Evolutionary conservation across 768 basidiomycete genomes (phyloP).

Genomic region (Panus rudis): DNA sequence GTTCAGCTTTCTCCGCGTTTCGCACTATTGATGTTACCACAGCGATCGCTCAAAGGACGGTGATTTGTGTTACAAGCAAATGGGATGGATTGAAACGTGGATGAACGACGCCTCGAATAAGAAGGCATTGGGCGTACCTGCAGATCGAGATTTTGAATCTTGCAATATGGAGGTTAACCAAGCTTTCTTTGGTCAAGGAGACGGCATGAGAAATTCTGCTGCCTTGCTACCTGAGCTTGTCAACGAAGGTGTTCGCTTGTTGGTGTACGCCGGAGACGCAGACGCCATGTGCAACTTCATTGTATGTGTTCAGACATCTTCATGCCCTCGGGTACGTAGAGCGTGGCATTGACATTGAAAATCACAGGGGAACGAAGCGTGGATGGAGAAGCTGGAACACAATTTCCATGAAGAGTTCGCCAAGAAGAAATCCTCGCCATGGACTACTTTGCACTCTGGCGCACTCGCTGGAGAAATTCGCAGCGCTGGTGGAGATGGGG

Average conservation of each 20-base stretch:
- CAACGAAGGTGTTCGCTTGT: slow-evolving; percentile 71
- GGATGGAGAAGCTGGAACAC: slow-evolving; percentile 60
- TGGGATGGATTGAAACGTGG: slow-evolving; percentile 85
- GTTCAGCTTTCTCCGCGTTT: background rate
- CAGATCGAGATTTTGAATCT: slow-evolving; percentile 50
- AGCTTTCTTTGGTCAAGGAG: slow-evolving; percentile 76
- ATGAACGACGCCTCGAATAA: slow-evolving; percentile 77
- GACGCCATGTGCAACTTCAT: slow-evolving; percentile 90
- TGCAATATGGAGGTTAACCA: slow-evolving; percentile 80
- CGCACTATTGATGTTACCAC: background rate
- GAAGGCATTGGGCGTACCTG: slow-evolving; percentile 68
- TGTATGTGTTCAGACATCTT: slow-evolving; percentile 27
- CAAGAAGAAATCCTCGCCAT: slow-evolving; percentile 41
- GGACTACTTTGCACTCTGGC: slow-evolving; percentile 46
- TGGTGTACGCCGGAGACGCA: slow-evolving; percentile 89
- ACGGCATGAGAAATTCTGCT: slow-evolving; percentile 80
- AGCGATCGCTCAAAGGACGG: slow-evolving; percentile 60
- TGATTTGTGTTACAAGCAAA: slow-evolving; percentile 68
- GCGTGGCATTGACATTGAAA: background rate
- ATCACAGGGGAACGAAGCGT: slow-evolving; percentile 67
- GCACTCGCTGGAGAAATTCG: slow-evolving; percentile 62
- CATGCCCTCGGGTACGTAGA: background rate
- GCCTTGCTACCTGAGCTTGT: slow-evolving; percentile 73
- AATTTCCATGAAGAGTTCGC: slow-evolving; percentile 57
- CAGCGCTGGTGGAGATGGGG: slow-evolving; percentile 56